Conservation (phyloP, 2,329 filamentous ascomycete genomes). For the Colletotrichum tanaceti region DNA sequence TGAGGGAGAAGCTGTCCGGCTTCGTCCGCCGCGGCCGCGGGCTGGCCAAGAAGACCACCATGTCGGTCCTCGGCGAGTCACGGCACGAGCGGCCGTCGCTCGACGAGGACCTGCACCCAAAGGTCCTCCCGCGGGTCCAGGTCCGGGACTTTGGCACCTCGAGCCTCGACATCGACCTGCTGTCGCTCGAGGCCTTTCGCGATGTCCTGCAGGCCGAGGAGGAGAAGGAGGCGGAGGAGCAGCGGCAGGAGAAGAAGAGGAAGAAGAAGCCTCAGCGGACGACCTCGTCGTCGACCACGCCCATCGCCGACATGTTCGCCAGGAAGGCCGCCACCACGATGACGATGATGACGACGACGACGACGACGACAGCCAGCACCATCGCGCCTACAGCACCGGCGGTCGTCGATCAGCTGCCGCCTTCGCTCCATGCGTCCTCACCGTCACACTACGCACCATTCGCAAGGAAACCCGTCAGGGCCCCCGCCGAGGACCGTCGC, state of each 20-base stretch:
- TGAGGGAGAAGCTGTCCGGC: slow-evolving; percentile 35
- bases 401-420: neutral
- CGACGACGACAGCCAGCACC: neutral
- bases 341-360: too few relatives aligned
- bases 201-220: slow-evolving; percentile 3
- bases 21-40: slow-evolving; percentile 24
- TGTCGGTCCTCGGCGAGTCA: slow-evolving; percentile 24
- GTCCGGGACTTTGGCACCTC: slow-evolving; percentile 34
- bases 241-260: too few relatives aligned
- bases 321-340: slow-evolving; percentile 12
- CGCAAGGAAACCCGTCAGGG: neutral
- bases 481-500: slow-evolving; percentile 12
- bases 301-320: slow-evolving; percentile 36
- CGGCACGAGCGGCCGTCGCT: slow-evolving; percentile 22
- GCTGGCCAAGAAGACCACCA: slow-evolving; percentile 35
- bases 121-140: slow-evolving; percentile 25
- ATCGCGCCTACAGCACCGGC: neutral
- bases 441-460: neutral
- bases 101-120: slow-evolving; percentile 14
- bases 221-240: neutral
- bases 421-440: neutral
- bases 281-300: slow-evolving; percentile 26
- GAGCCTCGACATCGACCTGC: slow-evolving; percentile 33
- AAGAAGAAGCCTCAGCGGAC: slow-evolving; percentile 11
- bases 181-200: slow-evolving; percentile 34